Conservation (phyloP, 2,329 filamentous ascomycete genomes). For the Pseudopyrenochaeta lycopersici region DNA sequence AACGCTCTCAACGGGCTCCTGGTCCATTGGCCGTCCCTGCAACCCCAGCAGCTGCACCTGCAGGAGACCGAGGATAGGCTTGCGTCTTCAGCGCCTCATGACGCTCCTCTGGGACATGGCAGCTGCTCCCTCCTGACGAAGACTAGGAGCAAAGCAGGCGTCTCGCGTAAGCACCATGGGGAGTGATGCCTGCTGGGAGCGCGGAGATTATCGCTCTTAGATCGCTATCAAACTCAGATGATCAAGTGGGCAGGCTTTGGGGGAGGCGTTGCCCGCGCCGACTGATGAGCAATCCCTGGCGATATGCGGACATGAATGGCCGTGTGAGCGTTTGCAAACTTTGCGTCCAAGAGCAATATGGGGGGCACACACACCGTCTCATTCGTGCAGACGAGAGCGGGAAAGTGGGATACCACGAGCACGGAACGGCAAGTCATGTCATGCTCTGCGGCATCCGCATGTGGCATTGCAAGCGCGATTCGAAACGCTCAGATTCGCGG, state of each 20-base stretch:
- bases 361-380: not conserved
- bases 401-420: constrained; percentile 11
- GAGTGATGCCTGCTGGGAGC: constrained; percentile 15
- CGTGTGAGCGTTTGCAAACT: not conserved
- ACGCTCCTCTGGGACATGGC: constrained; percentile 14
- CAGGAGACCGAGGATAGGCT: constrained; percentile 18
- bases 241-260: too few relatives aligned
- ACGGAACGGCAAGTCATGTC: constrained; percentile 13
- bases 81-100: constrained; percentile 13
- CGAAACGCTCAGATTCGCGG: constrained; percentile 12
- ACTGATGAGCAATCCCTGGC: not conserved
- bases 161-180: constrained; percentile 31
- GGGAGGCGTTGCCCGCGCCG: constrained; percentile 23
- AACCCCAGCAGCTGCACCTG: constrained; percentile 21
- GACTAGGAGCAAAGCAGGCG: constrained; percentile 17
- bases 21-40: constrained; percentile 8
- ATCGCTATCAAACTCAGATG: constrained; percentile 1
- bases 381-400: not conserved
- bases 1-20: constrained; percentile 7
- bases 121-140: constrained; percentile 18
- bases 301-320: not conserved
- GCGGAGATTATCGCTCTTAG: constrained; percentile 25
- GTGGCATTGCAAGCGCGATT: constrained; percentile 1
- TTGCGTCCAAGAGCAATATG: not conserved
- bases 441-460: constrained; percentile 2